Evolutionary conservation across 257 asterid genomes (phyloP).

Genomic region (Fraxinus americana): DNA sequence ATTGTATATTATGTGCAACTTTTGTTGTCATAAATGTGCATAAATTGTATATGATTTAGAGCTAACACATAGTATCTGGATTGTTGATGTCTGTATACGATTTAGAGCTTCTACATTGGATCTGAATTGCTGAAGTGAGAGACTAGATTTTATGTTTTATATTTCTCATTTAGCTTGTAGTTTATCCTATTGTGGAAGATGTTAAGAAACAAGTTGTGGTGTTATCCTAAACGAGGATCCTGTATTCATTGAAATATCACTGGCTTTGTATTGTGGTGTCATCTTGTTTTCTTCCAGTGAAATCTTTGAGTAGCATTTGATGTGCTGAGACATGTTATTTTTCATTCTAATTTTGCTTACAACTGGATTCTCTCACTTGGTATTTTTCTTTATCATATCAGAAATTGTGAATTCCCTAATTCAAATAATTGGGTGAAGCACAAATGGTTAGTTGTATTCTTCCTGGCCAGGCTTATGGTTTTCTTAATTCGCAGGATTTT

Average conservation of each 20-base stretch:
- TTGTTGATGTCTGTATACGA: too few species aligned
- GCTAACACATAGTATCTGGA: too few species aligned
- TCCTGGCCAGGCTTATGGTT: neutral
- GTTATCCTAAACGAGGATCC: too few species aligned
- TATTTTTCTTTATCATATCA: neutral
- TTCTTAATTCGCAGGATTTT: conserved; percentile 59
- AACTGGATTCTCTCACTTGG: neutral
- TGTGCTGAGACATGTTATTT: neutral
- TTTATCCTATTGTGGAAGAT: too few species aligned
- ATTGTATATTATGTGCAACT: too few species aligned
- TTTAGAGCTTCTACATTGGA: too few species aligned
- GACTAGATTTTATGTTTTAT: too few species aligned
- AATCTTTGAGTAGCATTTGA: neutral
- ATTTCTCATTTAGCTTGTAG: too few species aligned
- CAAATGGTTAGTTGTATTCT: neutral
- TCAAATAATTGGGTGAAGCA: neutral
- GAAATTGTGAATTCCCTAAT: neutral
- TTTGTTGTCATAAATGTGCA: too few species aligned
- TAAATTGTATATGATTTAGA: too few species aligned
- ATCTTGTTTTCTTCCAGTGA: neutral
- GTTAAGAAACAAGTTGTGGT: too few species aligned
- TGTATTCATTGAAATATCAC: neutral
- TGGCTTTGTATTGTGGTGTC: neutral
- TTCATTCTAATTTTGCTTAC: neutral
- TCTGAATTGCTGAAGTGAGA: too few species aligned